phyloP scores from a whole-genome alignment of 768 basidiomycete genomes.

The Chalciporus chontae region DNA sequence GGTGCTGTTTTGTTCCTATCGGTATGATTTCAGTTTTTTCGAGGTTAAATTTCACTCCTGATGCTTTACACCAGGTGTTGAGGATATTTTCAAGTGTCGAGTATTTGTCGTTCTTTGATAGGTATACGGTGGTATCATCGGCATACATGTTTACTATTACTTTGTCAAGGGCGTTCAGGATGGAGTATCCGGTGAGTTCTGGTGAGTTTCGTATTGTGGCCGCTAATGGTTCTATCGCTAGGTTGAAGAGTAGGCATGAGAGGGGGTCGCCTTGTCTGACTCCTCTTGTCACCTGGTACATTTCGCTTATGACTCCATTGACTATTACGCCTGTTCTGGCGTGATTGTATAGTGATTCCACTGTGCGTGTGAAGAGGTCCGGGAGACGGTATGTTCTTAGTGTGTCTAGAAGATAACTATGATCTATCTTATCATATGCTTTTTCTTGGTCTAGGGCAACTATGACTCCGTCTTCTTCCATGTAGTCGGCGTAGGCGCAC shows the following conservation, averaged over 20 bases:
- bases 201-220: neutral
- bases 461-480: too few species aligned
- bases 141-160: slow-evolving; percentile 25
- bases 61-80: slow-evolving; percentile 30
- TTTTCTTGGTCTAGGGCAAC: too few species aligned
- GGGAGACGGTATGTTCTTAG: too few species aligned
- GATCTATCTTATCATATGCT: too few species aligned
- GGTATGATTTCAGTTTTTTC: slow-evolving; percentile 22
- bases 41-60: slow-evolving; percentile 18
- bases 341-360: too few species aligned
- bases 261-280: slow-evolving; percentile 25
- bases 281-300: too few species aligned
- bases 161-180: slow-evolving; percentile 9
- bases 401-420: too few species aligned
- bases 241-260: slow-evolving; percentile 31
- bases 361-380: too few species aligned
- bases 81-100: slow-evolving; percentile 27
- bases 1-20: slow-evolving; percentile 16
- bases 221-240: slow-evolving; percentile 30
- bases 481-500: too few species aligned
- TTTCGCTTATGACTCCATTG: too few species aligned
- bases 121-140: slow-evolving; percentile 24
- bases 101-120: slow-evolving; percentile 17
- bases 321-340: too few species aligned
- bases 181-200: slow-evolving; percentile 11